Evolutionary conservation across 306 rosid genomes (phyloP), one percentile per base, ranked within the genome.

Genomic region (Potentilla sterilis): DNA sequence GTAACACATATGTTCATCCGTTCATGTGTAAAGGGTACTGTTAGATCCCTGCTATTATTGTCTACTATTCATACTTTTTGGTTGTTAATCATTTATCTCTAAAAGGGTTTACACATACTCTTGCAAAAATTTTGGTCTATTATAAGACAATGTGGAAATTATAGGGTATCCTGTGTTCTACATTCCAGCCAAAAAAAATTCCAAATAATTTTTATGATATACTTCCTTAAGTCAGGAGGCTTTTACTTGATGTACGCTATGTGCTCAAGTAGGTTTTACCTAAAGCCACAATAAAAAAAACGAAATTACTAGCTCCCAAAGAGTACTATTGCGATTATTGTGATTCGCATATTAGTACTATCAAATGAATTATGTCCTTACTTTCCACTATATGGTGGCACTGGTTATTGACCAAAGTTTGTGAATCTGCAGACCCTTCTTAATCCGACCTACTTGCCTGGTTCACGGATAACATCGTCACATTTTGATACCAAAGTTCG

Each of bases 401-500:
- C 67, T 10, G 54, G 35, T 69, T 41, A 79, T 38, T 72, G 52
- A 78, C 35, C 54, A 28, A 21, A 74, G 34, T 77, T 75, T 87
- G 81, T 75, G 49, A 72, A 81, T 79, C 80, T 77, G 87, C 97
- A 94, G 97, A 87, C 82, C 66, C 93, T 94, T 54, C 98, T 91
- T 34, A 94, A 91, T 86, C 97, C 98, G 59, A 84, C 90, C 63
- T 91, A 94, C 83, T 76, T 94, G 79, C 96, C 98, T 77, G 98
- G 97, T 79, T 91, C 98, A n/a, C 94, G 96, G 81, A 83, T 94
- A 72, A 58, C 97, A 0, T 94, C 98, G 40, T 91, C 98, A 15
- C 98, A 91, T 81, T 94, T 94, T 67, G 97, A 94, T 77, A 94
- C 98, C 19, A 94, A 94, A 82, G 98, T 94, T 14, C 92, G 98